Conservation (phyloP, 495 filamentous ascomycete species). For the Aspergillus saccharolyticus region DNA sequence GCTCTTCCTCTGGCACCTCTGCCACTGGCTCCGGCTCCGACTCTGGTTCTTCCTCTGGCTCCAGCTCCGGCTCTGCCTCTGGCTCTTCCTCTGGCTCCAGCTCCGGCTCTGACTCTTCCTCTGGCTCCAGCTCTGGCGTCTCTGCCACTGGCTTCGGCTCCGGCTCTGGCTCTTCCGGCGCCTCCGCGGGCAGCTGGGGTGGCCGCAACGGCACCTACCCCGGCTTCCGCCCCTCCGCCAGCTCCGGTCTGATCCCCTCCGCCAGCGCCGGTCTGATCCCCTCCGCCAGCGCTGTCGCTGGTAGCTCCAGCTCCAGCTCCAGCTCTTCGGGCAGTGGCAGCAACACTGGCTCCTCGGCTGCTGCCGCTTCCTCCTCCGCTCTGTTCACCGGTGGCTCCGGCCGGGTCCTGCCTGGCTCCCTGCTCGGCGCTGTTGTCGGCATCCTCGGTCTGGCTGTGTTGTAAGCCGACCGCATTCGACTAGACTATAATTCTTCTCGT, state of each 20-base stretch:
- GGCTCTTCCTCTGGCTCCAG: constrained; percentile 14
- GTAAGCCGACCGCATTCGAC: no score
- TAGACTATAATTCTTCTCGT: neutral
- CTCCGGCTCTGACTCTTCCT: constrained; percentile 6
- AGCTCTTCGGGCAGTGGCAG: constrained; percentile 1
- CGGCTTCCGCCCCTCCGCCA: constrained; percentile 8
- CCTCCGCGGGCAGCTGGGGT: constrained; percentile 10
- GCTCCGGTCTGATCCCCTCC: constrained; percentile 3
- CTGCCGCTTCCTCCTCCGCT: constrained; percentile 10
- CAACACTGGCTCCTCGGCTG: neutral
- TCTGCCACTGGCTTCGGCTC: constrained; percentile 15
- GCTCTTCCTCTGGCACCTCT: constrained; percentile 15
- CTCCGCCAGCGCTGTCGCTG: constrained; percentile 2
- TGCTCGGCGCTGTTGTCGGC: constrained; percentile 25
- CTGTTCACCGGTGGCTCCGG: constrained; percentile 22
- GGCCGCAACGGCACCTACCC: constrained; percentile 7
- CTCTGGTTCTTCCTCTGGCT: no score
- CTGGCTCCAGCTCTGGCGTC: constrained; percentile 15
- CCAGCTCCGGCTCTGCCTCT: constrained; percentile 17
- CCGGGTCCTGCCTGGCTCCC: constrained; percentile 28
- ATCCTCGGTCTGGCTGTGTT: constrained; percentile 1
- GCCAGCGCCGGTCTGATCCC: neutral
- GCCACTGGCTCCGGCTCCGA: constrained; percentile 16
- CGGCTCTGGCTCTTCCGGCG: constrained; percentile 13
- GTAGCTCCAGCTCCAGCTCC: constrained; percentile 8